Base-by-base conservation (phyloP, 345 rosid species). In the Salix caprea region DNA sequence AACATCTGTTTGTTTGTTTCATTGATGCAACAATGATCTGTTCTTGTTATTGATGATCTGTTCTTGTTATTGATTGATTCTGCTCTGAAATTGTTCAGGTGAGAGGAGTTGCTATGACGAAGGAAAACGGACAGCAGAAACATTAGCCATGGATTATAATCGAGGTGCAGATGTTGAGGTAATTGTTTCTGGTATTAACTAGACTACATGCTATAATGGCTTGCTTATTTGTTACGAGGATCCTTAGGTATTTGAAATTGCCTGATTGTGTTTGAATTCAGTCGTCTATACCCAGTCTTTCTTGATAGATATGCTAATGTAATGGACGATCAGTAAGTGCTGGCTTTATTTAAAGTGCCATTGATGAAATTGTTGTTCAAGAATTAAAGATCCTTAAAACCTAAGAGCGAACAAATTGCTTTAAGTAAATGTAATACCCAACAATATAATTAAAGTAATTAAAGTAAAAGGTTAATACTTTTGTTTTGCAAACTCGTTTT, bases 21-120 rank as follows among this genome's bases (percentile, higher is more conserved):
- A 46, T 73, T 60, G 23, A 7, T 64, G 24, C 23, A 24, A 66
- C 66, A 78, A 60, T 74, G 56, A 70, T 3, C 62, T 36, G 70
- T 36, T 32, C 39, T 73, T 26, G 44, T 73, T 30, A 34, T 71
- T 73, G 66, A 24, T 46, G 56, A 70, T 3, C 62, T 36, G 70
- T 36, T 32, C 39, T 73, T 26, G 44, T 73, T 30, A 34, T 71
- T 73, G 66, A 24, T 46, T 65, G 48, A 5, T 24, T 58, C 3
- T 74, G 71, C 15, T 23, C 74, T 62, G 64, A 72, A 75, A 66
- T 28, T 81, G 21, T 36, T 60, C 68, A 94, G 99, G 97, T 83
- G 97, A 91, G 79, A 87, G 99, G 88, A 95, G 99, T 72, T 95
- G 99, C 80, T 95, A 95, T 70, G 99, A 95, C 84, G 99, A 96